Evolutionary conservation across 2,329 filamentous ascomycete genomes (phyloP), one percentile per base, ranked within the genome.

Genomic region (Sodiomyces alkalinus): DNA sequence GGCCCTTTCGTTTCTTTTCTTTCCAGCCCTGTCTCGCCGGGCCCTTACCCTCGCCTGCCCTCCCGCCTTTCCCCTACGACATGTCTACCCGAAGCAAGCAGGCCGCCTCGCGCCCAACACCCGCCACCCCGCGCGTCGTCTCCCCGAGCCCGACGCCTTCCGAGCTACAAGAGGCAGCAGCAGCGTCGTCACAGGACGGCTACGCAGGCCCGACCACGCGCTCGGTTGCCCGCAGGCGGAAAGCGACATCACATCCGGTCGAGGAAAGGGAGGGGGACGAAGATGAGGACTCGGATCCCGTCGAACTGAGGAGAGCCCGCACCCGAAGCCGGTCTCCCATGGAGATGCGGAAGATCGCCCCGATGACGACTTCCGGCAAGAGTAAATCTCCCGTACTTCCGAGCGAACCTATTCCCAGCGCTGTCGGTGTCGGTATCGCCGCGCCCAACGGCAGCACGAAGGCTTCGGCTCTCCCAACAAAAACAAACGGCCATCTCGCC

Each of bases 41-140:
- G 39, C 60, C 64, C 41, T 57, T 77, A 43, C 52, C 54, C 40
- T 53, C 55, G 26, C 60, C 73, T 33, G 57, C 61, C 22, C 63
- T 80, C 3, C 73, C 74, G 26, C 65, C 68, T 21, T 78, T 78
- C 35, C 52, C 57, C 7, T 57, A 54, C 49, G 45, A 49, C 44
- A 71, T 75, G 58, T 62, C 68, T 31, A 47, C 60, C 34, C 60
- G 57, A 33, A 51, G 54, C 29, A 59, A 68, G 35, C 52, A 51
- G 38, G 58, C 62, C 41, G 61, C 90, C 33, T 85, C 86, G 32
- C 67, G 68, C 32, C n/a, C n/a, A n/a, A 90, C 79, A 32, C 85
- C 86, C 32, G 68, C 68, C 32, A 90, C 79, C 32, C 85, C 85
- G 44, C 77, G 83, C 46, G 80, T 94, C 41, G 92, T 90, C 41